These are phyloP conservation scores for Urostyla sp. DNA, from an alignment of 73 alveolate genomes.

Conservation along the genomic window DNA sequence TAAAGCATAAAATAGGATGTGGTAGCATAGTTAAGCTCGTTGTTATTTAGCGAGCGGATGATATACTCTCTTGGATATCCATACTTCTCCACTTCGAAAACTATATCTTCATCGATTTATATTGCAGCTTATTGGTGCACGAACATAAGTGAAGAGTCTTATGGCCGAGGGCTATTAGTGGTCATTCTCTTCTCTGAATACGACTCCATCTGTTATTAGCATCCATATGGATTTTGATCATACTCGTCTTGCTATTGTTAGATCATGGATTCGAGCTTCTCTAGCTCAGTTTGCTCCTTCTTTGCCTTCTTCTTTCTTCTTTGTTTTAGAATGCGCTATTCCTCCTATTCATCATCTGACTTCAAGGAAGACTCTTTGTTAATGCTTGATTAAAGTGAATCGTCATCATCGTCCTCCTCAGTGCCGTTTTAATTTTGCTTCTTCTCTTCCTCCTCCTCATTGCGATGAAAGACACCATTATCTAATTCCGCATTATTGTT, in stretches of 20 bases:
- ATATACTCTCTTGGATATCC: conserved; percentile 61
- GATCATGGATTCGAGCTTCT: conserved; percentile 38
- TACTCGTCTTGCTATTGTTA: conserved; percentile 10
- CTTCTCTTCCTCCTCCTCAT: conserved; percentile 44
- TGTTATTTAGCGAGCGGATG: conserved; percentile 67
- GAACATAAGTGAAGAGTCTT: too few relatives aligned
- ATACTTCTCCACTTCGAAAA: conserved; percentile 7
- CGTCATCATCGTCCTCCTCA: background rate
- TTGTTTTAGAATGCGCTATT: background rate
- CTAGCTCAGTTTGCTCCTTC: conserved; percentile 22
- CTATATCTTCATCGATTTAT: conserved; percentile 22
- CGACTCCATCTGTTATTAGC: too few relatives aligned
- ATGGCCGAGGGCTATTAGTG: too few relatives aligned
- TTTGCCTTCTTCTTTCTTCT: background rate
- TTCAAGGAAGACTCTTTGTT: conserved; percentile 21
- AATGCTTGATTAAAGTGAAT: background rate
- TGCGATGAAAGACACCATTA: conserved; percentile 81
- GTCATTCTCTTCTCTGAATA: too few relatives aligned
- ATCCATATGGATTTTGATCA: conserved; percentile 37
- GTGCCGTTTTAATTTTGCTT: background rate
- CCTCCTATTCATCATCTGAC: conserved; percentile 40
- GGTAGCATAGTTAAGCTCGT: conserved; percentile 84
- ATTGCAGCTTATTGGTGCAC: too few relatives aligned
- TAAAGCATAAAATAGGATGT: conserved; percentile 73
- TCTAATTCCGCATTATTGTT: conserved; percentile 91